phyloP scores from a whole-genome alignment of 305 asterid species.

The Solanum hybrid region DNA sequence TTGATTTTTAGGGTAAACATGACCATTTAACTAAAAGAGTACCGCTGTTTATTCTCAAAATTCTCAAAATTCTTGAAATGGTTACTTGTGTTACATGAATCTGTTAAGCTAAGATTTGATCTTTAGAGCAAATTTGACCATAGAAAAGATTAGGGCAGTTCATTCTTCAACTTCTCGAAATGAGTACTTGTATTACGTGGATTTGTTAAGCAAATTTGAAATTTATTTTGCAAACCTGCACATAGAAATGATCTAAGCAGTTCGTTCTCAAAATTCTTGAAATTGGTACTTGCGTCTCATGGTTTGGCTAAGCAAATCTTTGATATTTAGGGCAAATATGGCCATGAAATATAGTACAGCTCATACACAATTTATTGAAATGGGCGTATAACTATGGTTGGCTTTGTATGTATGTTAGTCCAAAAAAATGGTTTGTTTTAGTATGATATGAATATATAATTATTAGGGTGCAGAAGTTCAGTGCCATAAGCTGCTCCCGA shows the following conservation, averaged over 20 bases:
- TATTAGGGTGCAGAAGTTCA: slow-evolving; percentile 29
- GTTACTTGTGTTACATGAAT: not conserved
- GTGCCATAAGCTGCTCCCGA: slow-evolving; percentile 23
- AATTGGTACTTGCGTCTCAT: not conserved
- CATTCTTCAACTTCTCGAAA: not conserved
- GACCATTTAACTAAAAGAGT: not conserved
- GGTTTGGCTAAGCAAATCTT: not conserved
- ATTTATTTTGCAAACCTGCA: not conserved
- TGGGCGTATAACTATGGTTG: not conserved
- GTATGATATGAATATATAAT: not conserved
- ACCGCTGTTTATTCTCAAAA: not conserved
- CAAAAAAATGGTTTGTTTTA: not conserved
- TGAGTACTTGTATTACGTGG: not conserved
- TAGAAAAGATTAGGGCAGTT: not conserved
- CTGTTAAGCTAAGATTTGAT: not conserved
- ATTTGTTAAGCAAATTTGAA: not conserved
- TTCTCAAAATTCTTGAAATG: not conserved
- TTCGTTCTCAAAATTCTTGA: not conserved
- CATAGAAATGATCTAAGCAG: not conserved
- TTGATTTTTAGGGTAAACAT: not conserved
- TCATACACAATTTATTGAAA: not conserved
- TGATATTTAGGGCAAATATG: not conserved
- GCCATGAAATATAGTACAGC: not conserved
- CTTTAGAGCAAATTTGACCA: not conserved
- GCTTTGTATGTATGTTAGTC: not conserved